Percentiles rank a stretch among this genome's conserved stretches.
Conservation (phyloP, 768 basidiomycete species). For the Tulasnella sp. region DNA sequence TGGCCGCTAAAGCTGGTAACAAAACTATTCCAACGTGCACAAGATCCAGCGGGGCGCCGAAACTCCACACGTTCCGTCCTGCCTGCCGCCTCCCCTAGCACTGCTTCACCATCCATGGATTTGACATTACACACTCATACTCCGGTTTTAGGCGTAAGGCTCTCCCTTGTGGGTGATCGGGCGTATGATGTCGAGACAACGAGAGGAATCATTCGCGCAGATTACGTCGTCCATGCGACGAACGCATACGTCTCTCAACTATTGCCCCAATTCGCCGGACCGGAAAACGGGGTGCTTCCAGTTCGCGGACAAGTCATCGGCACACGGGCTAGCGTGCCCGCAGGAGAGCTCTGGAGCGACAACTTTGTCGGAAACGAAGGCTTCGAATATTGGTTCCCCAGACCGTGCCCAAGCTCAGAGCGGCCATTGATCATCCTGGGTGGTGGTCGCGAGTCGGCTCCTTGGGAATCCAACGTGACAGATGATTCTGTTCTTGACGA, state of each 20-base stretch:
- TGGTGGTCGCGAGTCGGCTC: slow-evolving; percentile 52
- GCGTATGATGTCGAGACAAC: slow-evolving; percentile 59
- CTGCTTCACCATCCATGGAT: background rate
- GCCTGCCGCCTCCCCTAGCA: background rate
- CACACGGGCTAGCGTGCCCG: slow-evolving; percentile 41
- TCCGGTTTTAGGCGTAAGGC: slow-evolving; percentile 46
- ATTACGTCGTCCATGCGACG: slow-evolving; percentile 76
- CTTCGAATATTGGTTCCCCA: slow-evolving; percentile 80
- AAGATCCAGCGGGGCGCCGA: background rate
- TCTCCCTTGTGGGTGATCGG: slow-evolving; percentile 11
- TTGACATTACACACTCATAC: slow-evolving; percentile 69
- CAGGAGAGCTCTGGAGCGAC: slow-evolving; percentile 42
- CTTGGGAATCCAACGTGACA: slow-evolving; percentile 49
- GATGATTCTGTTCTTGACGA: slow-evolving; percentile 58
- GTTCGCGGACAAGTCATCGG: slow-evolving; percentile 66
- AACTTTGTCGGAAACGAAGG: slow-evolving; percentile 51
- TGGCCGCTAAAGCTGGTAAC: slow-evolving; percentile 80
- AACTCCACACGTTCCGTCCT: slow-evolving; percentile 1
- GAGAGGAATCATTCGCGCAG: slow-evolving; percentile 58
- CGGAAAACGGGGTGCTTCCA: slow-evolving; percentile 53
- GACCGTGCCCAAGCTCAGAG: slow-evolving; percentile 43
- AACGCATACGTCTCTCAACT: slow-evolving; percentile 79
- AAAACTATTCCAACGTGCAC: slow-evolving; percentile 50
- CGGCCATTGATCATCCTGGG: slow-evolving; percentile 66
- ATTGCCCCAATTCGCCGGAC: slow-evolving; percentile 57